Evolutionary conservation across 2,329 filamentous ascomycete genomes (phyloP).

Genomic region (Penicillium expansum): DNA sequence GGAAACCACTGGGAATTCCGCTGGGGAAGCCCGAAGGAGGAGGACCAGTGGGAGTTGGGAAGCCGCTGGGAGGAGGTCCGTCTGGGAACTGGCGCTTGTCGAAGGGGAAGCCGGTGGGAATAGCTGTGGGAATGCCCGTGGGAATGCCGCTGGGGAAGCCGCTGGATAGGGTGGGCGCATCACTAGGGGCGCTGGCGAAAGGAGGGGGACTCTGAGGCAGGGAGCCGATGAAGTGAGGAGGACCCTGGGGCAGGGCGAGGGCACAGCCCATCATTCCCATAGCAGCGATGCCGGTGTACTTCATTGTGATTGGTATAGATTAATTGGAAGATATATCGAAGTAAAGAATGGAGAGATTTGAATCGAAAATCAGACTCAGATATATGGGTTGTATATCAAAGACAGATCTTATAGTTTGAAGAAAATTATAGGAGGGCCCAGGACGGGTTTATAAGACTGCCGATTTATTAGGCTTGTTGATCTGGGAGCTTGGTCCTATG

Average conservation of each 20-base stretch:
- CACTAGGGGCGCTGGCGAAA: too few relatives aligned
- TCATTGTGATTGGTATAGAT: conserved; percentile 15
- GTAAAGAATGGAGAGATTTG: neutral
- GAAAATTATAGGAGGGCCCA: neutral
- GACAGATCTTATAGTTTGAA: neutral
- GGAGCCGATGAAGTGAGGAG: neutral
- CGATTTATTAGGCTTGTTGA: neutral
- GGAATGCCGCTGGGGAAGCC: neutral
- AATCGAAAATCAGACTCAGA: neutral
- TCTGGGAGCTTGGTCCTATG: conserved; percentile 3
- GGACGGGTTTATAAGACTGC: conserved; percentile 16
- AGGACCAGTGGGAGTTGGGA: neutral
- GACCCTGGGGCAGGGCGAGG: conserved; percentile 20
- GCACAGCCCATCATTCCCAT: conserved; percentile 25
- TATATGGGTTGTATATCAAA: conserved; percentile 4
- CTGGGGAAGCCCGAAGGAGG: neutral
- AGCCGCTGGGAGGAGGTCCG: conserved; percentile 1
- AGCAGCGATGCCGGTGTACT: conserved; percentile 16
- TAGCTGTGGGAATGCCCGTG: neutral
- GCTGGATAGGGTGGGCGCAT: conserved; percentile 1
- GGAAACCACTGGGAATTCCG: conserved; percentile 2
- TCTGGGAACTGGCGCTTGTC: conserved; percentile 7
- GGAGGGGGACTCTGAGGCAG: too few relatives aligned
- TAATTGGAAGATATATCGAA: neutral
- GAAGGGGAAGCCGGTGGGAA: neutral